These are phyloP conservation scores for Ceratocystis ficicola DNA, from an alignment of 2,329 filamentous ascomycete species.

Conservation along the genomic window DNA sequence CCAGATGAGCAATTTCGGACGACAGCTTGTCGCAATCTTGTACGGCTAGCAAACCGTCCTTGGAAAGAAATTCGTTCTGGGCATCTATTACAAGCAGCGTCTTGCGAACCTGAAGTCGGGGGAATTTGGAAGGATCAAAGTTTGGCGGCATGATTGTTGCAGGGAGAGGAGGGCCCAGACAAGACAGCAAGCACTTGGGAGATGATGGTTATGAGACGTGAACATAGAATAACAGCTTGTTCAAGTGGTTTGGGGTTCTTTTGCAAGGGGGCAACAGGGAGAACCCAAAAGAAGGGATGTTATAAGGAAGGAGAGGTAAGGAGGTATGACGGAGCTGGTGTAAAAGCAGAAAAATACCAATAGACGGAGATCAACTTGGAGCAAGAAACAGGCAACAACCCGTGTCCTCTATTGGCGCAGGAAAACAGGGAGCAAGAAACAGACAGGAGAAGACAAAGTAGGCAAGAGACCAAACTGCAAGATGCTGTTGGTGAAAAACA, in stretches of 20 bases:
- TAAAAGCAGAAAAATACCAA: not conserved
- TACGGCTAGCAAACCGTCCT: constrained; percentile 55
- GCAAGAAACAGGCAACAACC: not conserved
- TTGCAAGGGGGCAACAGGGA: not conserved
- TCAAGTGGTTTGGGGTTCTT: not conserved
- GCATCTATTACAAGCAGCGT: constrained; percentile 76
- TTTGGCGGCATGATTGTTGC: constrained; percentile 7
- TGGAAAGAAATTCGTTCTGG: constrained; percentile 75
- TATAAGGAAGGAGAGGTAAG: not conserved
- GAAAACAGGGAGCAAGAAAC: not conserved
- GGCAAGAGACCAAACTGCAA: not conserved
- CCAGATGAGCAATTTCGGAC: constrained; percentile 52
- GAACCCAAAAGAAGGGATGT: not conserved
- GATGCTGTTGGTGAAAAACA: constrained; percentile 1
- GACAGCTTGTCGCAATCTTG: constrained; percentile 53
- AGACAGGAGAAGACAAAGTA: not conserved
- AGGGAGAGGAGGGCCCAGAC: not conserved
- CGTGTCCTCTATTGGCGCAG: not conserved
- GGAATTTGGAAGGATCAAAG: constrained; percentile 45
- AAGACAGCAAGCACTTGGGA: not conserved
- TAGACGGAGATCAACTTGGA: not conserved
- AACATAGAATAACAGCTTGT: not conserved
- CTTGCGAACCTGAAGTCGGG: constrained; percentile 46
- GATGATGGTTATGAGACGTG: not conserved
- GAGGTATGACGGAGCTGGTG: not conserved